Conservation (phyloP, 2,329 filamentous ascomycete species). For the Ophiostoma fasciatum region DNA sequence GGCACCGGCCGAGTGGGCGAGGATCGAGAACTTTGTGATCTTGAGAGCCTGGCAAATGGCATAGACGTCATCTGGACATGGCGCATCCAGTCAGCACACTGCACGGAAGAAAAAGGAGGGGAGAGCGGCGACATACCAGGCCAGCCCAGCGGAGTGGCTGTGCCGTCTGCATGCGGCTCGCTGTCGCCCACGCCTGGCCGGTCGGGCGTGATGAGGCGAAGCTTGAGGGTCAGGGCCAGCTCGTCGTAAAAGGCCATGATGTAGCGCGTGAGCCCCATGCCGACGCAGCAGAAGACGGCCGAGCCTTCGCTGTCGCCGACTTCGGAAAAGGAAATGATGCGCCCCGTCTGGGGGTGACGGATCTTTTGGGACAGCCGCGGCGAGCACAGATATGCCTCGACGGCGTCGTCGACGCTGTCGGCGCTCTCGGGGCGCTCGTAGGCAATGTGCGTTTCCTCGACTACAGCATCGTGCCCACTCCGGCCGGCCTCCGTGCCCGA, state of each 20-base stretch:
- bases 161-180: constrained; percentile 66
- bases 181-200: constrained; percentile 89
- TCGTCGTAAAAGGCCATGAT: constrained; percentile 97
- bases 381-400: constrained; percentile 71
- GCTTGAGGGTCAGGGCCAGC: constrained; percentile 70
- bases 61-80: constrained; percentile 69
- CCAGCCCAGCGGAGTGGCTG: constrained; percentile 82
- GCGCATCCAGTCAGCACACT: background rate
- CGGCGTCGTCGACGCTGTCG: constrained; percentile 79
- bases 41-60: constrained; percentile 84
- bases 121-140: constrained; percentile 47
- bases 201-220: constrained; percentile 86
- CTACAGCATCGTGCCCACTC: constrained; percentile 8
- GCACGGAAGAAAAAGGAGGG: constrained; percentile 5
- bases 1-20: constrained; percentile 93
- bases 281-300: constrained; percentile 90
- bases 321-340: constrained; percentile 88
- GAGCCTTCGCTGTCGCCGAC: constrained; percentile 86
- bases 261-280: constrained; percentile 92
- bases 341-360: constrained; percentile 67
- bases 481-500: constrained; percentile 20
- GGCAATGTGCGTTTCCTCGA: constrained; percentile 22
- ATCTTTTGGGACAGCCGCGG: constrained; percentile 81
- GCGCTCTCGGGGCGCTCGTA: constrained; percentile 64
- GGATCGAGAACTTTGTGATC: constrained; percentile 89